These are phyloP conservation scores for Globisporangium rhizosaccharum DNA, from an alignment of 352 stramenopile genomes.

Conservation along the genomic window DNA sequence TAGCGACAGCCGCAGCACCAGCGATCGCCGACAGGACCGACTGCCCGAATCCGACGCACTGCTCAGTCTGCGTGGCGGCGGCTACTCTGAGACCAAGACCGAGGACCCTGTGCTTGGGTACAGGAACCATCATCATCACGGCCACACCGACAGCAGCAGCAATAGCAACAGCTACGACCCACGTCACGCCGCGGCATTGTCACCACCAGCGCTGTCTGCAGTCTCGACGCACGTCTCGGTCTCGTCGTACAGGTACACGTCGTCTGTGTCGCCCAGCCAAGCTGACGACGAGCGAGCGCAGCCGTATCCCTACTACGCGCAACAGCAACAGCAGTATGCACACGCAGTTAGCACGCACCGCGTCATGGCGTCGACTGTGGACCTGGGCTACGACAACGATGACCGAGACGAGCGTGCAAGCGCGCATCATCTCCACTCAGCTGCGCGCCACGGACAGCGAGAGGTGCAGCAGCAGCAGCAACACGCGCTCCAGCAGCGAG, in stretches of 20 bases:
- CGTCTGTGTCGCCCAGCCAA: not conserved
- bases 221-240: conserved; percentile 8
- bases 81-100: conserved; percentile 5
- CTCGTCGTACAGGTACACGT: conserved; percentile 7
- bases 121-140: not conserved
- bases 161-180: too few relatives aligned
- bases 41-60: not conserved
- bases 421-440: not conserved
- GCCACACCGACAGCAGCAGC: too few relatives aligned
- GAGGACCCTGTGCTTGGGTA: conserved; percentile 1
- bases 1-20: conserved; percentile 7
- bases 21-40: not conserved
- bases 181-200: not conserved
- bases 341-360: not conserved
- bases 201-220: conserved; percentile 2
- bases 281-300: not conserved
- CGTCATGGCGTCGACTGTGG: conserved; percentile 10
- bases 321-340: not conserved
- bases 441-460: not conserved
- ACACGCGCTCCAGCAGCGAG: conserved; percentile 1
- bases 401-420: not conserved
- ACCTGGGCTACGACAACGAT: conserved; percentile 3
- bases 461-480: not conserved
- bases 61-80: not conserved
- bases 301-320: not conserved